Conservation (phyloP, 139 green algal genomes). For the Medakamo hakoo region DNA sequence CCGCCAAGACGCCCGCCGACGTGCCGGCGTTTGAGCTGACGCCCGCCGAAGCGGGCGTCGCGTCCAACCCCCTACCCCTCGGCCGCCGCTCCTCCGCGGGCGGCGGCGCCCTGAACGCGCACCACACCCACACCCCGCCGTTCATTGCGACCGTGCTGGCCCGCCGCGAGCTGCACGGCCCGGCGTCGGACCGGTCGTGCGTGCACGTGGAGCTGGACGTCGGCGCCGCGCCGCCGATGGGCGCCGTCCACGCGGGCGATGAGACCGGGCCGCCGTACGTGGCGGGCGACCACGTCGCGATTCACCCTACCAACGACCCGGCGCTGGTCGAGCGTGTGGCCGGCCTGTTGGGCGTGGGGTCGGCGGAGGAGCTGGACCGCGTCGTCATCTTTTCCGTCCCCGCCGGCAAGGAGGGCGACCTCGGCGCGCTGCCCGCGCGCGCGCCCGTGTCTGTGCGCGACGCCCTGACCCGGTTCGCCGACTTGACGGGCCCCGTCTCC, state of each 20-base stretch:
- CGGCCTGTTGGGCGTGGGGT: constrained; percentile 31
- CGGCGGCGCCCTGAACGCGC: constrained; percentile 4
- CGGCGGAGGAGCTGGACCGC: constrained; percentile 20
- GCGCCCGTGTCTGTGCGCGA: constrained; percentile 43
- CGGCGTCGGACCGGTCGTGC: constrained; percentile 59
- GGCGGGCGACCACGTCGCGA: constrained; percentile 77
- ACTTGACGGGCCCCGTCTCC: constrained; percentile 56
- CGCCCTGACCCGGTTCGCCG: constrained; percentile 53
- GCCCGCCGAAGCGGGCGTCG: not conserved
- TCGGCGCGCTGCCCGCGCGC: constrained; percentile 1
- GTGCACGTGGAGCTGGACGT: constrained; percentile 89
- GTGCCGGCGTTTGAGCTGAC: constrained; percentile 22
- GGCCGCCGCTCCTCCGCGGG: not conserved
- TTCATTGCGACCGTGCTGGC: constrained; percentile 32
- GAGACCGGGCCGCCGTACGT: constrained; percentile 1
- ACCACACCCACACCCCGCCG: constrained; percentile 33
- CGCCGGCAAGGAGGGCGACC: constrained; percentile 9
- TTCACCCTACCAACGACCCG: constrained; percentile 60
- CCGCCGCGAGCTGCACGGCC: constrained; percentile 66
- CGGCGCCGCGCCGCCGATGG: constrained; percentile 5
- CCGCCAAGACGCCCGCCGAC: constrained; percentile 22
- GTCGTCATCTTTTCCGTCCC: constrained; percentile 32
- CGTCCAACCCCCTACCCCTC: not conserved
- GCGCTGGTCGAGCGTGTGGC: constrained; percentile 48
- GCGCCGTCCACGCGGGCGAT: constrained; percentile 11